Evolutionary conservation across 257 asterid species (phyloP).

Genomic region (Nicotiana noctiflora): DNA sequence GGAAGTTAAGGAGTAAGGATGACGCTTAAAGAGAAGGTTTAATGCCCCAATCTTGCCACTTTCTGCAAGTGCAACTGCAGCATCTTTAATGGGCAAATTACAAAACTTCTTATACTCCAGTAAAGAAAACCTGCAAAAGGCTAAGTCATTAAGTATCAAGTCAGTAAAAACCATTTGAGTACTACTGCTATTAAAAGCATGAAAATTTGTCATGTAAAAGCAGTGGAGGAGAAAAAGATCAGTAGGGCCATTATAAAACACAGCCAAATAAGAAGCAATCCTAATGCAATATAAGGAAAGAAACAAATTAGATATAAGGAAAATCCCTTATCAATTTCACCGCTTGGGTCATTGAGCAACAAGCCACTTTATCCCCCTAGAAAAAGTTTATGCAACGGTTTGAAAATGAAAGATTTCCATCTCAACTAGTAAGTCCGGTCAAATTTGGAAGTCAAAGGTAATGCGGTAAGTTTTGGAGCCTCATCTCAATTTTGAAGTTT

Average conservation of each 20-base stretch:
- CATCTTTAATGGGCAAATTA: slow-evolving; percentile 49
- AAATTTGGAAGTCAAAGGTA: slow-evolving; percentile 1
- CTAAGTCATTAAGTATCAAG: slow-evolving; percentile 60
- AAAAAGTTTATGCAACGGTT: background rate
- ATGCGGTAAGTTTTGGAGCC: background rate
- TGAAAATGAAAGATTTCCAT: background rate
- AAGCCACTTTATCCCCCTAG: background rate
- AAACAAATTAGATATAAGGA: background rate
- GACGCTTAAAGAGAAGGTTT: slow-evolving; percentile 89
- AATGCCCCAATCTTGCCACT: slow-evolving; percentile 92
- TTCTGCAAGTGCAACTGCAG: slow-evolving; percentile 80
- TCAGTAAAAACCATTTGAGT: slow-evolving; percentile 39
- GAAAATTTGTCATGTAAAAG: background rate
- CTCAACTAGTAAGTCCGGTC: background rate
- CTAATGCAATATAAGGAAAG: background rate
- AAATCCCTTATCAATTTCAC: background rate
- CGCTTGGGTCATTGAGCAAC: background rate
- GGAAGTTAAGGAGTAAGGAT: slow-evolving; percentile 72
- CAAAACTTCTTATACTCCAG: slow-evolving; percentile 85
- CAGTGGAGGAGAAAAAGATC: background rate
- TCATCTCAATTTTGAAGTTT: background rate
- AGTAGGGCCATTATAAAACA: background rate
- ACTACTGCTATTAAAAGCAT: slow-evolving; percentile 2
- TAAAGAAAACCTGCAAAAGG: slow-evolving; percentile 75
- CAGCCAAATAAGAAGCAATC: background rate